Conservation (phyloP, 352 stramenopile genomes). For the Globisporangium cylindrosporum region DNA sequence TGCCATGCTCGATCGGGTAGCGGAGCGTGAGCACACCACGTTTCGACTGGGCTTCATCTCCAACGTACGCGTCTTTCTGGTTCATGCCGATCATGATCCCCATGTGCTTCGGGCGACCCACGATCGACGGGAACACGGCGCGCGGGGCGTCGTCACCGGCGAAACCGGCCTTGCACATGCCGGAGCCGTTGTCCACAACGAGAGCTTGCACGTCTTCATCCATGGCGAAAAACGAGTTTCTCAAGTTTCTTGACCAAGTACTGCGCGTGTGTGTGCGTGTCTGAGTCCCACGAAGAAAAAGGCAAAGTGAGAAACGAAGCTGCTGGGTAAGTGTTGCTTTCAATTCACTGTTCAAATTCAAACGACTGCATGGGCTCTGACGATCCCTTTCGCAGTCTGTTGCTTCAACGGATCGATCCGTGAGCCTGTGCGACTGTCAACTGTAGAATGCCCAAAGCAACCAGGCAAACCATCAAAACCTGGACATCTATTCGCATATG, state of each 20-base stretch:
- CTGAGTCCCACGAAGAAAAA: neutral
- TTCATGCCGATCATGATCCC: constrained; percentile 98
- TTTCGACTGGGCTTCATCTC: constrained; percentile 93
- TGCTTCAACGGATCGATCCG: neutral
- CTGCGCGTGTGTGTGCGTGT: neutral
- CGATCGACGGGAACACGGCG: constrained; percentile 96
- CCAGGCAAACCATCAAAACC: neutral
- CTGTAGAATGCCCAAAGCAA: neutral
- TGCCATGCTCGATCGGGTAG: constrained; percentile 99
- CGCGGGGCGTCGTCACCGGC: constrained; percentile 95
- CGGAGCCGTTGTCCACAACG: constrained; percentile 93
- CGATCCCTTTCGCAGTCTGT: neutral
- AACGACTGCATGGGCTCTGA: neutral
- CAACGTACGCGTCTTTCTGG: constrained; percentile 93
- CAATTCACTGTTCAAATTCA: neutral
- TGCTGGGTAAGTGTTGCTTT: neutral
- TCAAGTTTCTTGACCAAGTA: neutral
- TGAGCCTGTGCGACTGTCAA: neutral
- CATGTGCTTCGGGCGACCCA: constrained; percentile 94
- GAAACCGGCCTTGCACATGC: constrained; percentile 99
- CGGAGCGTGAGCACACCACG: constrained; percentile 91
- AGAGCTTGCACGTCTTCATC: constrained; percentile 24
- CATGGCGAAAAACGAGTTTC: constrained; percentile 24
- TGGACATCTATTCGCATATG: neutral
- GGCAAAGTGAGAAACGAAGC: neutral